Percentiles rank a stretch among this genome's conserved stretches.
Evolutionary conservation across 129 eudicot species (phyloP).

Genomic region (Flaveria sonorensis): DNA sequence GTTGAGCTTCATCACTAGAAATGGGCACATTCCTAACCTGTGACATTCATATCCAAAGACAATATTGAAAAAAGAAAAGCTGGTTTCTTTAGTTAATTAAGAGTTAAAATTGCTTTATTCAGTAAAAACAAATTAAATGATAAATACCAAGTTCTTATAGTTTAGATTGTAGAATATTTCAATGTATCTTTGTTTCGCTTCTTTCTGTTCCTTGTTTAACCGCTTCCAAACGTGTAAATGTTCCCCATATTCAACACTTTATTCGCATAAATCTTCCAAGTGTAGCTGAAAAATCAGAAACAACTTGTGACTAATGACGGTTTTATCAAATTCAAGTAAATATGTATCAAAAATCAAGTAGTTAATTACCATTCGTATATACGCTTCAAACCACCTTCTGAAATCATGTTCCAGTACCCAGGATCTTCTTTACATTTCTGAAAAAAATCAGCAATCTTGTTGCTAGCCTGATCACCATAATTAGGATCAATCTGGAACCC

Average conservation of each 20-base stretch:
- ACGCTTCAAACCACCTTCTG: slow-evolving; percentile 74
- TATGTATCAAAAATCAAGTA: neutral
- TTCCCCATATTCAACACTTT: slow-evolving; percentile 95
- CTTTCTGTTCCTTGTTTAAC: slow-evolving; percentile 73
- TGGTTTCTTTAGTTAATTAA: neutral
- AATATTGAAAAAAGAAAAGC: neutral
- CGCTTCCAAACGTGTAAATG: slow-evolving; percentile 77
- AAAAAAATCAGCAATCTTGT: slow-evolving; percentile 91
- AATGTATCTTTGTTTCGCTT: slow-evolving; percentile 86
- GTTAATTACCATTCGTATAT: slow-evolving; percentile 78
- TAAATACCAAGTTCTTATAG: slow-evolving; percentile 71
- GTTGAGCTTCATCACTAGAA: slow-evolving; percentile 41
- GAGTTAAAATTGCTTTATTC: too few species aligned
- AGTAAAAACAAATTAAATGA: neutral
- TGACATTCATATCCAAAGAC: slow-evolving; percentile 24
- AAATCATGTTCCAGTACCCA: slow-evolving; percentile 68
- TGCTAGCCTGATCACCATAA: slow-evolving; percentile 77
- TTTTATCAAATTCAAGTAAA: neutral
- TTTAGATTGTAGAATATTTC: slow-evolving; percentile 73
- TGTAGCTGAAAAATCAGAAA: slow-evolving; percentile 58
- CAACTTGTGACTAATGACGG: neutral
- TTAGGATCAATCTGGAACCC: slow-evolving; percentile 90
- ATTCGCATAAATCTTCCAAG: slow-evolving; percentile 98
- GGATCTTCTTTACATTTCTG: slow-evolving; percentile 79
- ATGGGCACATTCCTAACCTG: slow-evolving; percentile 56